Evolutionary conservation across 768 basidiomycete species (phyloP).

Genomic region (Termitomyces sp.): DNA sequence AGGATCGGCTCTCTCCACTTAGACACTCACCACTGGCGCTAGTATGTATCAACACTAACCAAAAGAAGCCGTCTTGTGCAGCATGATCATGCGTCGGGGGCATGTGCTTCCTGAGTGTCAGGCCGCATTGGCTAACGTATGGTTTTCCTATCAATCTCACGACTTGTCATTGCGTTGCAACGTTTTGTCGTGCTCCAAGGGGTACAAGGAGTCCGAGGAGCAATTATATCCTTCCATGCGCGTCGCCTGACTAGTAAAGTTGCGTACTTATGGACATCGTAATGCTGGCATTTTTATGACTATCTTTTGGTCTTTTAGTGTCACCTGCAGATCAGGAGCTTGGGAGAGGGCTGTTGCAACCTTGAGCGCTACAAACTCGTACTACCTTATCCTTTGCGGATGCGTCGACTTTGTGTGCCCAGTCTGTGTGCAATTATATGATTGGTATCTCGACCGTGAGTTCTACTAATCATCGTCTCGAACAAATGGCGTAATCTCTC

Average conservation of each 20-base stretch:
- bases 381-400: conserved; percentile 45
- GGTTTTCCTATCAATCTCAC: background rate
- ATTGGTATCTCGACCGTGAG: background rate
- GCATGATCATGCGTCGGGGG: background rate
- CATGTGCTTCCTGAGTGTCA: background rate
- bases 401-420: conserved; percentile 52
- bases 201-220: background rate
- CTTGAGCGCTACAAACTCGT: conserved; percentile 13
- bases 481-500: background rate
- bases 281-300: conserved; percentile 19
- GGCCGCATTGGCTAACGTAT: background rate
- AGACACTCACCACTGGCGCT: background rate
- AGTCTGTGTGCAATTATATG: conserved; percentile 42
- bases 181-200: background rate
- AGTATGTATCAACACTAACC: background rate
- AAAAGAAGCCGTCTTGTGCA: background rate
- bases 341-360: background rate
- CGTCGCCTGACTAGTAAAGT: background rate
- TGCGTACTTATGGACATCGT: background rate
- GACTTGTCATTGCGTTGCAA: background rate
- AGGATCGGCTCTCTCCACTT: background rate
- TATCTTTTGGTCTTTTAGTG: conserved; percentile 16
- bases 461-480: background rate
- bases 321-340: conserved; percentile 14
- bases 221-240: background rate